These are phyloP conservation scores for Hypoxylon sp. DNA, from an alignment of 2,329 filamentous ascomycete species.

Conservation along the genomic window DNA sequence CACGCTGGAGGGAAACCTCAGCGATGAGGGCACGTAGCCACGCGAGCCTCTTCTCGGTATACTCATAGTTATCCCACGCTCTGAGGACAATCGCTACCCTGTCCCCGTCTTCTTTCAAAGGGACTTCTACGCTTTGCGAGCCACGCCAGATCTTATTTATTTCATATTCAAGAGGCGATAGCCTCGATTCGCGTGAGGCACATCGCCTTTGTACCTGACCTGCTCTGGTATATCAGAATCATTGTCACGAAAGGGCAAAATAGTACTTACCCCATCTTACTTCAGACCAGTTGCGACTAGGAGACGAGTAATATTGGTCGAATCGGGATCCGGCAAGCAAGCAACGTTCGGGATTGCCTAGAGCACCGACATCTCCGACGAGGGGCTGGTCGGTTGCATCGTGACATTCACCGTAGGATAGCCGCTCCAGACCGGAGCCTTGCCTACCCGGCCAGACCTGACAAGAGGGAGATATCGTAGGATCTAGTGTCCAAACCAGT, in stretches of 20 bases:
- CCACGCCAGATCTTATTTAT: conserved; percentile 17
- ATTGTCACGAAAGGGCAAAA: background rate
- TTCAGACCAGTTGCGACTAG: conserved; percentile 26
- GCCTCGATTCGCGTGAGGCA: background rate
- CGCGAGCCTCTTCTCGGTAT: conserved; percentile 65
- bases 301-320: conserved; percentile 14
- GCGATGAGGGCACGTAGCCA: conserved; percentile 69
- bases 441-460: conserved; percentile 11
- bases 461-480: background rate
- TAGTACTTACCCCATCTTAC: conserved; percentile 35
- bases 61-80: conserved; percentile 66
- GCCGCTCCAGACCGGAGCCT: conserved; percentile 1
- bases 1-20: conserved; percentile 65
- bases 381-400: conserved; percentile 2
- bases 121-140: background rate
- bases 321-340: conserved; percentile 15
- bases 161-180: conserved; percentile 3
- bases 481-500: background rate
- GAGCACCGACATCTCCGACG: conserved; percentile 14
- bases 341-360: conserved; percentile 22
- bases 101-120: background rate
- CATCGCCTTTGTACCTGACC: conserved; percentile 3
- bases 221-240: background rate
- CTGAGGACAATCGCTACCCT: conserved; percentile 61
- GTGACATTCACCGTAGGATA: background rate